Evolutionary conservation across 768 basidiomycete genomes (phyloP), one percentile per base, ranked within the genome.

Genomic region (Phylloporus arenicola): DNA sequence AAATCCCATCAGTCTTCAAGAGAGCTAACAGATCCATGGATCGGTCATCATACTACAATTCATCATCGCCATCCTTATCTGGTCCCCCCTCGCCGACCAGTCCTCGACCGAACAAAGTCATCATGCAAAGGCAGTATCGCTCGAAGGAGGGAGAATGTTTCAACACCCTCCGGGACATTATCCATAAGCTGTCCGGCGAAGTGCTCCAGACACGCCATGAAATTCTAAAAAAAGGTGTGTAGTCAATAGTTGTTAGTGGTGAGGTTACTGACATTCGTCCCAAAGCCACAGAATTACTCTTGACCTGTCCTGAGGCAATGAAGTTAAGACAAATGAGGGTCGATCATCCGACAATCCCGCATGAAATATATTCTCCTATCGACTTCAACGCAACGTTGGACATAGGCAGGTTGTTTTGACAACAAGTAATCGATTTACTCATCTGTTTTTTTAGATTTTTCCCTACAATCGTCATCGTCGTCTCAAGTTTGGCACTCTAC

Each of bases 111-210:
- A 53, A 25, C 30, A 65, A 57, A 38, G 53, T 39, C 31, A 30
- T 43, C 2, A 29, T 34, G 6, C 65, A 65, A 19, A 52, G 51
- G 24, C 54, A 37, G 20, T 65, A 64, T 22, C 58, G 64, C 22
- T 48, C 44, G 20, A 58, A 56, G 35, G 64, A 65, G 33, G 38
- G 50, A 10, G 57, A 67, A 25, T 51, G 48, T 19, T 60, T 65
- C 46, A 44, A 47, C n/a, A 20, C 22, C 4, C 64, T 65, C 25
- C 57, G 60, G 14, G 40, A 37, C 3, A 43, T 50, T 43, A 57
- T 67, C 41, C 44, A 30, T 4, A 47, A 61, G 1, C 54, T 64
- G 13, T 62, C 58, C 0, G 54, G 56, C 1, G 48, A 53, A 22
- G 54, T 47, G 17, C 46, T 33, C 0, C 52, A 46, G 8, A 62